phyloP scores from a whole-genome alignment of 2,329 filamentous ascomycete species.

The Botrytis pseudocinerea region DNA sequence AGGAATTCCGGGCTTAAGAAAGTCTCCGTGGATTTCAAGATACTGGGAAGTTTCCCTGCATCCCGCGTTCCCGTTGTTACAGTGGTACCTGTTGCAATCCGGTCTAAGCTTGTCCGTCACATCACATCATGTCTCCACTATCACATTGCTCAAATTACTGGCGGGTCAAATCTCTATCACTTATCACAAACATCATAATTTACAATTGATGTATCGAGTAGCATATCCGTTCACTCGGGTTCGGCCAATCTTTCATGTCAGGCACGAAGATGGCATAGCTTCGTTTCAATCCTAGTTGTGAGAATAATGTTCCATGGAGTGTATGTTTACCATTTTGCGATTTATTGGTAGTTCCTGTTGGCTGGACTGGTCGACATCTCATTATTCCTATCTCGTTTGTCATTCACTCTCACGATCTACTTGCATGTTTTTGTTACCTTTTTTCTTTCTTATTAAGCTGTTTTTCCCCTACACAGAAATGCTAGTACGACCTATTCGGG shows the following conservation, averaged over 20 bases:
- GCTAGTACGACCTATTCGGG: background rate
- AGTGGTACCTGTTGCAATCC: background rate
- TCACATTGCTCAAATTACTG: background rate
- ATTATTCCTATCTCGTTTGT: background rate
- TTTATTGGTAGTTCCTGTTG: background rate
- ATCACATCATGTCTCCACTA: constrained; percentile 1
- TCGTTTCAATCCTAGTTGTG: background rate
- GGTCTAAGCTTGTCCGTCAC: background rate
- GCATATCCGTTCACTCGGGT: background rate
- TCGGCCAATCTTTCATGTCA: background rate
- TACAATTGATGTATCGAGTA: background rate
- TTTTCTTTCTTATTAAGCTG: background rate
- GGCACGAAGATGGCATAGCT: background rate
- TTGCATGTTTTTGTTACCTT: background rate
- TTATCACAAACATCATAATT: background rate
- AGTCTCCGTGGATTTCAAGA: background rate
- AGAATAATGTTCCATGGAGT: background rate
- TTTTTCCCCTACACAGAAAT: background rate
- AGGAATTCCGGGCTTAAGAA: background rate
- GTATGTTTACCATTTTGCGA: background rate
- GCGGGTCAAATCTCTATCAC: background rate
- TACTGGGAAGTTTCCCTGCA: constrained; percentile 17
- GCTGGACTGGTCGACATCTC: background rate
- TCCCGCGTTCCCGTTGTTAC: background rate
- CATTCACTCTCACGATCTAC: background rate